Conservation (phyloP, 1,139 yeast species). For the Yamadazyma pseudoaaseri region DNA sequence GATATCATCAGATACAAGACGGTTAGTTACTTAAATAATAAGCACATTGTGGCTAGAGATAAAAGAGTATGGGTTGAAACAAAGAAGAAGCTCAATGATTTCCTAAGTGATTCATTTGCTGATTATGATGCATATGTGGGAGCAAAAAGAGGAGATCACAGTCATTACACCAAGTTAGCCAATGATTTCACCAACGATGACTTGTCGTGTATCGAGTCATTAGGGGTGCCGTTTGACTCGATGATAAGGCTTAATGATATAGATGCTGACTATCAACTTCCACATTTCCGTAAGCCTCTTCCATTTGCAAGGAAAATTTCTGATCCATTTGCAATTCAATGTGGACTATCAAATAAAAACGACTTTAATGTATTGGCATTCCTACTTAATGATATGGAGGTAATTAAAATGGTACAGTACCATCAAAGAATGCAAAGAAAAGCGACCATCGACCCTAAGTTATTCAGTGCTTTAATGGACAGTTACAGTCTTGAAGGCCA, state of each 20-base stretch:
- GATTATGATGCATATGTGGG: slow-evolving; percentile 10
- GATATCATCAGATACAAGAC: slow-evolving; percentile 18
- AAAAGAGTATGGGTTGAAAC: slow-evolving; percentile 11
- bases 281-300: slow-evolving; percentile 8
- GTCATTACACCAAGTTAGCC: slow-evolving; percentile 6
- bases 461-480: slow-evolving; percentile 13
- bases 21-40: slow-evolving; percentile 16
- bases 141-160: slow-evolving; percentile 1
- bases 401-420: slow-evolving; percentile 9
- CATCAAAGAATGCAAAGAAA: slow-evolving; percentile 7
- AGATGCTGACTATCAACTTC: slow-evolving; percentile 11
- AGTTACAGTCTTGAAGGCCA: slow-evolving; percentile 18
- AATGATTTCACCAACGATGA: slow-evolving; percentile 13
- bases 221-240: slow-evolving; percentile 9
- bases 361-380: slow-evolving; percentile 16
- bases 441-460: slow-evolving; percentile 4
- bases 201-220: slow-evolving; percentile 9
- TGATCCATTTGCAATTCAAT: slow-evolving; percentile 11
- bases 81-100: slow-evolving; percentile 7
- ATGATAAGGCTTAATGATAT: slow-evolving; percentile 6
- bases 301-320: slow-evolving; percentile 7
- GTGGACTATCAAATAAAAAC: slow-evolving; percentile 8
- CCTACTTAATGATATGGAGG: slow-evolving; percentile 11
- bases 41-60: slow-evolving; percentile 12
- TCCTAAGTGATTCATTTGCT: slow-evolving; percentile 11